phyloP scores from a whole-genome alignment of 345 rosid species.

The Salix suchowensis region DNA sequence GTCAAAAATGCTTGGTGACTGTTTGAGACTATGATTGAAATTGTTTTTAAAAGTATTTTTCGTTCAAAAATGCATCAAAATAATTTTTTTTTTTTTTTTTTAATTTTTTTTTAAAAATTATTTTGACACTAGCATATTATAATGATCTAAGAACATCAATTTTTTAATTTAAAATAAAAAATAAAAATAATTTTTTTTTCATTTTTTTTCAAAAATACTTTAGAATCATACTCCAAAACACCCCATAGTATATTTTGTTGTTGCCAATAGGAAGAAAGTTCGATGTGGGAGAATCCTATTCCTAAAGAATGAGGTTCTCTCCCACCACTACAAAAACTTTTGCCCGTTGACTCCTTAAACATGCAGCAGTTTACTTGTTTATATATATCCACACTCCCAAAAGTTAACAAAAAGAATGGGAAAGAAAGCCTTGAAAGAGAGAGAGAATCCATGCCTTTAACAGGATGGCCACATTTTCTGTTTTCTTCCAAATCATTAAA shows the following conservation, averaged over 20 bases:
- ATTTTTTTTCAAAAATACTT: too few species aligned
- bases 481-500: not conserved
- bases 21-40: too few species aligned
- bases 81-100: too few species aligned
- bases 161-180: too few species aligned
- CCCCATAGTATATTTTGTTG: not conserved
- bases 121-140: too few species aligned
- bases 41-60: too few species aligned
- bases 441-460: constrained; percentile 31
- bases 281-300: constrained; percentile 55
- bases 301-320: constrained; percentile 58
- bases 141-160: too few species aligned
- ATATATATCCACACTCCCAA: constrained; percentile 28
- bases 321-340: constrained; percentile 29
- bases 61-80: too few species aligned
- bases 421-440: constrained; percentile 9
- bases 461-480: constrained; percentile 19
- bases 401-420: constrained; percentile 12
- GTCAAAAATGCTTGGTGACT: not conserved
- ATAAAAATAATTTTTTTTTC: too few species aligned
- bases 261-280: constrained; percentile 41
- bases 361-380: constrained; percentile 33
- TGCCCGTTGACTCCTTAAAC: constrained; percentile 38
- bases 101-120: too few species aligned
- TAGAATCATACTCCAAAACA: too few species aligned